Evolutionary conservation across 2,329 filamentous ascomycete genomes (phyloP).

Genomic region (Sporothrix brunneoviolacea): DNA sequence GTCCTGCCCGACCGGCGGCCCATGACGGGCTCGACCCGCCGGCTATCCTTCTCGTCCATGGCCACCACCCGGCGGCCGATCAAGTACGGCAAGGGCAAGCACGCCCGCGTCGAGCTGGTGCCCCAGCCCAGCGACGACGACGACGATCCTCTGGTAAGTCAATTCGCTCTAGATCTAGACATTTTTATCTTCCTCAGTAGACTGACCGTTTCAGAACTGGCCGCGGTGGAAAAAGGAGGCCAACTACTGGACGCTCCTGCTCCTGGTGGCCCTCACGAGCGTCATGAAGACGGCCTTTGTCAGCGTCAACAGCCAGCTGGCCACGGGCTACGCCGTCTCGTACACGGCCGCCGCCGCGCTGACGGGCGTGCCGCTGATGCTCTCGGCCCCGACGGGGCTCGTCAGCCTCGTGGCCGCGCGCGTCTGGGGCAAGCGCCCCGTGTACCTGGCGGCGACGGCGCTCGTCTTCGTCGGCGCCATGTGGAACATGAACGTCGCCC

Average conservation of each 20-base stretch:
- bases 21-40: slow-evolving; percentile 28
- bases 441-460: slow-evolving; percentile 42
- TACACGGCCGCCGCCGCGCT: slow-evolving; percentile 43
- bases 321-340: slow-evolving; percentile 35
- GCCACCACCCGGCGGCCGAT: slow-evolving; percentile 30
- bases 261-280: slow-evolving; percentile 39
- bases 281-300: slow-evolving; percentile 51
- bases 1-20: neutral
- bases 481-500: slow-evolving; percentile 41
- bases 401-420: slow-evolving; percentile 36
- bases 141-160: slow-evolving; percentile 46
- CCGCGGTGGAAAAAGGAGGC: slow-evolving; percentile 46
- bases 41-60: slow-evolving; percentile 30
- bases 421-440: slow-evolving; percentile 45
- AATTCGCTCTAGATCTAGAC: too few relatives aligned
- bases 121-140: slow-evolving; percentile 50
- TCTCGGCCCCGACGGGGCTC: slow-evolving; percentile 41
- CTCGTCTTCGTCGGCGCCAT: slow-evolving; percentile 42
- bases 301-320: slow-evolving; percentile 39
- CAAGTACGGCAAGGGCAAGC: slow-evolving; percentile 40
- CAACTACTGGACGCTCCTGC: slow-evolving; percentile 40
- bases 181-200: too few relatives aligned
- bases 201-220: too few relatives aligned
- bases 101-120: slow-evolving; percentile 38
- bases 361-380: slow-evolving; percentile 46